phyloP scores from a whole-genome alignment of 2,329 filamentous ascomycete species.

The Ophiostoma pallidulum region DNA sequence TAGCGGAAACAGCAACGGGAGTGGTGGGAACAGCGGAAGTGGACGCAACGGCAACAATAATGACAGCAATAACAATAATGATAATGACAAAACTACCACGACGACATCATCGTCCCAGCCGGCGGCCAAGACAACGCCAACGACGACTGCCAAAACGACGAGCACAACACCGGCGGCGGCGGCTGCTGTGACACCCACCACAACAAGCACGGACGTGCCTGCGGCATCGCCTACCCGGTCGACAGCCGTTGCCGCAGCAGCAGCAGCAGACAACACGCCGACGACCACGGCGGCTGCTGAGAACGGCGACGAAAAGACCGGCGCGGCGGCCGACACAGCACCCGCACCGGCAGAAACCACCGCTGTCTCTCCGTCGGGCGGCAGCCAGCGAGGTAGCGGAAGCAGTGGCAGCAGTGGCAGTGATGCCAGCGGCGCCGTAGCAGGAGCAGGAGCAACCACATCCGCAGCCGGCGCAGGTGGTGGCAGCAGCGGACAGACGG shows the following conservation, averaged over 20 bases:
- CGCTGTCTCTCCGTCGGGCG: too few relatives aligned
- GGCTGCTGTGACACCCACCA: neutral
- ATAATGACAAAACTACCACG: neutral
- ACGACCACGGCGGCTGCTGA: neutral
- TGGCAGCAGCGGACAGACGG: conserved; percentile 7
- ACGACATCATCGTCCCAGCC: neutral
- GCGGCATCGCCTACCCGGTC: too few relatives aligned
- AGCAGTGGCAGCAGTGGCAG: neutral
- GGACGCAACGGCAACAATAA: neutral
- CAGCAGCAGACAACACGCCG: neutral
- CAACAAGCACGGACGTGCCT: too few relatives aligned
- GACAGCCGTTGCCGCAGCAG: neutral
- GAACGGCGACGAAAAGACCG: neutral
- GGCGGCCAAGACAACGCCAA: neutral
- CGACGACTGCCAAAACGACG: neutral
- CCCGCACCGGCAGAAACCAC: too few relatives aligned
- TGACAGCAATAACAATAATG: neutral
- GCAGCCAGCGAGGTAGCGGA: neutral
- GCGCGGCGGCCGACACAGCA: too few relatives aligned
- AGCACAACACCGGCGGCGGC: neutral
- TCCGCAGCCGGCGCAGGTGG: conserved; percentile 4
- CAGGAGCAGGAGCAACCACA: neutral
- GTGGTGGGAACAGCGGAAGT: neutral
- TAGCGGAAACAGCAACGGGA: neutral
- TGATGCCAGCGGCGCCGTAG: neutral